Base-by-base conservation (phyloP, 2,329 filamentous ascomycete genomes). In the Penicillium sp. region DNA sequence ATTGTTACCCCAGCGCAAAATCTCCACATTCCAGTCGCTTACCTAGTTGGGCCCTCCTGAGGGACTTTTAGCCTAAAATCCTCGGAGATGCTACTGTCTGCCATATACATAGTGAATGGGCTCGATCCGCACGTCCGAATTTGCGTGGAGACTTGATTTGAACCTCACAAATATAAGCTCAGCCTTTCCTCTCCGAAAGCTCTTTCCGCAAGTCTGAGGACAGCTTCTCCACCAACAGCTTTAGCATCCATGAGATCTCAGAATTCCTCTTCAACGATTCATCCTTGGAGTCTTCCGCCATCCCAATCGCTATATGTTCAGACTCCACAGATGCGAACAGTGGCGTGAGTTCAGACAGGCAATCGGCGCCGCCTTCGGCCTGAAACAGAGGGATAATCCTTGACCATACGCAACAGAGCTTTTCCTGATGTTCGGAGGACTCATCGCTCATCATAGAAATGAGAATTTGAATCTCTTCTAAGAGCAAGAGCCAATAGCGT, bases 181-280 rank as follows among this genome's bases (percentile, higher is more conserved):
- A 50, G 12, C 14, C 7, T 20, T 22, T 50, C 15, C 8, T 15
- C 20, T 20, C 31, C 38, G 34, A 17, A 22, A 51, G 48, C 34
- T 51, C 48, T 8, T 37, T 17, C 14, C 34, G 34, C 17, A 51
- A 37, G 35, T 51, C 48, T 14, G 34, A 20, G 17, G 48, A 51
- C 22, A 51, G 48, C 20, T 22, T 51, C 12, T 51, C 48, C n/a
- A 51, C 48, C 7, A 51, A 10, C 17, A 51, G 10, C 14, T 14
- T 51, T 35, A 51, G 12, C 48, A 51, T 51, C 48, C 48, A 51
- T 37, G 14, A 37, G 34, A 51, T 51, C 48, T 51, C 48, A 20
- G 20, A 20, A 51, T 51, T 37, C 14, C 48, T 35, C n/a, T 37
- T 34, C 7, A 7, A 34, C 15, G 3, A 17, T 6, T 51, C 11